Base-by-base conservation (phyloP, 2,329 filamentous ascomycete genomes). In the Arthrocladium fulminans region DNA sequence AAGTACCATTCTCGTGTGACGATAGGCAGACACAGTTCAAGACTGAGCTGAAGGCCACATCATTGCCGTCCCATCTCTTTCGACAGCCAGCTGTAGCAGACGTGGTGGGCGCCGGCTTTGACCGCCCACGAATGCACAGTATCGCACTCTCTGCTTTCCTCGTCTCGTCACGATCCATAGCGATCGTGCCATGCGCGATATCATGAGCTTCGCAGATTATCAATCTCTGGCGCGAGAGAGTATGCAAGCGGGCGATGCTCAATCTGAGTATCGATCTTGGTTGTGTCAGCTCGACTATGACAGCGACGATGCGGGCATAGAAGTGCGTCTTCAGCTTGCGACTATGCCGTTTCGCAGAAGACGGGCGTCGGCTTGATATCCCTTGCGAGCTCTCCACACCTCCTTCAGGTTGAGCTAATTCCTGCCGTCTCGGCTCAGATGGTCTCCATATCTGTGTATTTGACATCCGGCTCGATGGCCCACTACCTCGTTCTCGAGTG, bases 111-210 rank as follows among this genome's bases (percentile, higher is more conserved):
- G 85, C 86, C 53, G 82, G 83, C 0, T 95, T 88, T 56, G 84
- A 88, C 51, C 86, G 83, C 59, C 74, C 77, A 2, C 79, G 2
- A 82, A 84, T 59, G 80, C 79, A 12, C 73, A 73, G 1, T 88
- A 85, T 59, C 88, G 80, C 71, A 83, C 82, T 51, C 76, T 88
- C 45, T 76, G 88, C 1, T 94, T 94, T 59, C 84, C 88, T 1
- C 73, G 77, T 2, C 78, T 90, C 2, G 74, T 78, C 49, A 94
- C 89, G 59, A 73, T 94, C 9, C 87, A 94, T 58, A 77, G 75
- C 51, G 88, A 95, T 61, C 75, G 88, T 20, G 77, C 77, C 1
- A 85, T 78, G 60, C 69, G 73, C 19, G 84, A 94, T 50, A 75
- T 80, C 1, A 68, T 86, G 15, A 79, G 80, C 0, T 86, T 89